Evolutionary conservation across 371 early-diverging fungal genomes (phyloP).

Genomic region (Mucor saturninus): DNA sequence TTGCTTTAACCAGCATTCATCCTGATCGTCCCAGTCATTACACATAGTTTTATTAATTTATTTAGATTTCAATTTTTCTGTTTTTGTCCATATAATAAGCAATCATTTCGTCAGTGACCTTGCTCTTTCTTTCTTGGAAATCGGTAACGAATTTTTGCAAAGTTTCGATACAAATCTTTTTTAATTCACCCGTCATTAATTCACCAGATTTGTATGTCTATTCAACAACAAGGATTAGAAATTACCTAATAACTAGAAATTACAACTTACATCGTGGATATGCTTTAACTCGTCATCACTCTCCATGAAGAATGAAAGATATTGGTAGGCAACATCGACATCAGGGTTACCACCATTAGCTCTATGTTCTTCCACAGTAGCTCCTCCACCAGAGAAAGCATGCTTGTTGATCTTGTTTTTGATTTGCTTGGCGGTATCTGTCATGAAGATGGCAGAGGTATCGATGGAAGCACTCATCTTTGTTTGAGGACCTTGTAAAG

Average conservation of each 20-base stretch:
- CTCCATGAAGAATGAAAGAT: slow-evolving; percentile 96
- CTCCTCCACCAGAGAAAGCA: slow-evolving; percentile 98
- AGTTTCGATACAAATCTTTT: slow-evolving; percentile 91
- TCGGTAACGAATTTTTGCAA: slow-evolving; percentile 84
- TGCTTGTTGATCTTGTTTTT: slow-evolving; percentile 96
- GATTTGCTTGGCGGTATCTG: slow-evolving; percentile 93
- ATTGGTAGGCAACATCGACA: slow-evolving; percentile 98
- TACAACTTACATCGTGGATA: slow-evolving; percentile 60
- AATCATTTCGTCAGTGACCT: slow-evolving; percentile 70
- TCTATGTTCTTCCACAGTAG: slow-evolving; percentile 91
- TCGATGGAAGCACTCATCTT: slow-evolving; percentile 99
- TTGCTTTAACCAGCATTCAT: no score
- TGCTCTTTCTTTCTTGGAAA: slow-evolving; percentile 82
- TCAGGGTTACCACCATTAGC: slow-evolving; percentile 95
- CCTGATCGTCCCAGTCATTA: background rate
- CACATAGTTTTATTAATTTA: slow-evolving; percentile 5
- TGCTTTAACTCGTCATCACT: slow-evolving; percentile 92
- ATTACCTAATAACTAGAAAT: background rate
- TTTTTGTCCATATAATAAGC: slow-evolving; percentile 67
- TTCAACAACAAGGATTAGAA: background rate
- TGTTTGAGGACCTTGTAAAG: slow-evolving; percentile 94
- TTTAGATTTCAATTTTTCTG: slow-evolving; percentile 47
- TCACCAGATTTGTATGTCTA: slow-evolving; percentile 87
- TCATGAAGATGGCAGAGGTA: slow-evolving; percentile 94
- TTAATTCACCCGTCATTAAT: slow-evolving; percentile 93